These are phyloP conservation scores for Candida neerlandica DNA, from an alignment of 1,139 yeast genomes.

Conservation along the genomic window DNA sequence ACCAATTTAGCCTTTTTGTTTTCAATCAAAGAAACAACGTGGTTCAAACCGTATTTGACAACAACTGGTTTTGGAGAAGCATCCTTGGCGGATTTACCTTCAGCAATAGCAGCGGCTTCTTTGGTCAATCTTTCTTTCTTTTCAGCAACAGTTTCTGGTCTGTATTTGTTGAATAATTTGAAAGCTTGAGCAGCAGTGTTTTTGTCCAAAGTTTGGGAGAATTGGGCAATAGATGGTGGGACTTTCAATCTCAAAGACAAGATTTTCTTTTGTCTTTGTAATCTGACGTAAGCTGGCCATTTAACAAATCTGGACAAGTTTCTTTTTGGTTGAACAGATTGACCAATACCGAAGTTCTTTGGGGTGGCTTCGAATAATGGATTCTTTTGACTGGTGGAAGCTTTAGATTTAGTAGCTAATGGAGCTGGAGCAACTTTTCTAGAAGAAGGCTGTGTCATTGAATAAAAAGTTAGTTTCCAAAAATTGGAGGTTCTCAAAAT, in stretches of 20 bases:
- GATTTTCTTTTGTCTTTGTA: constrained; percentile 90
- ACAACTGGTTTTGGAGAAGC: constrained; percentile 94
- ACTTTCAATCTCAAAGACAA: constrained; percentile 94
- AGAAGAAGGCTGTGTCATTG: constrained; percentile 67
- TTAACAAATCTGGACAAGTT: constrained; percentile 94
- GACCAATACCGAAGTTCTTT: constrained; percentile 96
- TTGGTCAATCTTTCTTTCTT: constrained; percentile 98
- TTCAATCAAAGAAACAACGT: constrained; percentile 93
- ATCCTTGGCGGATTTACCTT: constrained; percentile 94
- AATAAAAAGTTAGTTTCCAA: constrained; percentile 37
- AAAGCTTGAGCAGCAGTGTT: constrained; percentile 96
- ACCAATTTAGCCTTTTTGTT: constrained; percentile 98
- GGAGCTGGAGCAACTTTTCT: constrained; percentile 58
- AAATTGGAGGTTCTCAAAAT: constrained; percentile 26
- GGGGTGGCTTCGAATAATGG: constrained; percentile 73
- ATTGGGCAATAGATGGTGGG: constrained; percentile 97
- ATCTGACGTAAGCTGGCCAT: constrained; percentile 98
- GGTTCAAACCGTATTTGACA: constrained; percentile 98
- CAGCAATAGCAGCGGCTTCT: constrained; percentile 98
- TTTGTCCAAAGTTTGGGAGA: constrained; percentile 94
- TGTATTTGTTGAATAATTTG: constrained; percentile 97
- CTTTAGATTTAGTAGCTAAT: constrained; percentile 43
- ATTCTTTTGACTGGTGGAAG: constrained; percentile 31
- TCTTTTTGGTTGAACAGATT: constrained; percentile 91
- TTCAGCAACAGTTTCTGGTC: constrained; percentile 96